A percentile compares a stretch with the other conserved stretches of the same genome.
Conservation (phyloP, 768 basidiomycete species). For the Kwoniella sp. region DNA sequence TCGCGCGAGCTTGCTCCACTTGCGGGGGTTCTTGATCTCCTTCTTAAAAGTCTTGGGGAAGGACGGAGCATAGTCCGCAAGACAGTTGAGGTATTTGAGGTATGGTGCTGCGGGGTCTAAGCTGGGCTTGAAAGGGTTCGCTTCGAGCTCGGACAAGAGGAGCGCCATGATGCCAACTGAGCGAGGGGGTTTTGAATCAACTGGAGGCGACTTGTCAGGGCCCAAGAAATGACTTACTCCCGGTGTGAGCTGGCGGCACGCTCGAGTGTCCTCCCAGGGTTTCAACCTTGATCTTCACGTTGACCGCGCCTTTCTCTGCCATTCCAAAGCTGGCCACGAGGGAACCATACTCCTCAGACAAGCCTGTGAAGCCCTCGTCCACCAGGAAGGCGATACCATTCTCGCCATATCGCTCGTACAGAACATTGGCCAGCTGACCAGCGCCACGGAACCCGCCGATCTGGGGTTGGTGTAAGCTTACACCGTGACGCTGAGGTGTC, state of each 20-base stretch:
- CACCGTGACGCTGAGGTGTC: neutral
- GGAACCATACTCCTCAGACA: constrained; percentile 42
- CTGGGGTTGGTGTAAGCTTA: constrained; percentile 44
- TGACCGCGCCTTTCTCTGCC: constrained; percentile 50
- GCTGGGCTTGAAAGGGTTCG: constrained; percentile 55
- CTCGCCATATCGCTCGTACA: constrained; percentile 64
- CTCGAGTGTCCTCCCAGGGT: constrained; percentile 77
- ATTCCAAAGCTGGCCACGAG: constrained; percentile 47
- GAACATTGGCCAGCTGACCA: constrained; percentile 49
- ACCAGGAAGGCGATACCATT: constrained; percentile 71
- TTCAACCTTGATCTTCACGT: constrained; percentile 42
- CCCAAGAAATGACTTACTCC: constrained; percentile 54
- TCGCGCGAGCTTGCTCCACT: constrained; percentile 54
- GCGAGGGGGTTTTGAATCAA: neutral
- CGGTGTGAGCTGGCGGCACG: constrained; percentile 73
- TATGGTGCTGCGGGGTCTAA: constrained; percentile 44
- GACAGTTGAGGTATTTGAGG: constrained; percentile 59
- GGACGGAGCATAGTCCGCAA: constrained; percentile 60
- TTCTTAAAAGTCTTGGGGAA: constrained; percentile 58
- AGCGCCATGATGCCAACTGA: constrained; percentile 73
- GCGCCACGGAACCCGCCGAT: constrained; percentile 49
- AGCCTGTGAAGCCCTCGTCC: constrained; percentile 74
- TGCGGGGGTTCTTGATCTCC: constrained; percentile 32
- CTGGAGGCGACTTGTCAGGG: no score
- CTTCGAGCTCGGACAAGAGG: constrained; percentile 65